Percentiles rank a stretch among this genome's conserved stretches.
phyloP scores from a whole-genome alignment of 108 stramenopile species.

The Mayamaea pseudoterrestris region DNA sequence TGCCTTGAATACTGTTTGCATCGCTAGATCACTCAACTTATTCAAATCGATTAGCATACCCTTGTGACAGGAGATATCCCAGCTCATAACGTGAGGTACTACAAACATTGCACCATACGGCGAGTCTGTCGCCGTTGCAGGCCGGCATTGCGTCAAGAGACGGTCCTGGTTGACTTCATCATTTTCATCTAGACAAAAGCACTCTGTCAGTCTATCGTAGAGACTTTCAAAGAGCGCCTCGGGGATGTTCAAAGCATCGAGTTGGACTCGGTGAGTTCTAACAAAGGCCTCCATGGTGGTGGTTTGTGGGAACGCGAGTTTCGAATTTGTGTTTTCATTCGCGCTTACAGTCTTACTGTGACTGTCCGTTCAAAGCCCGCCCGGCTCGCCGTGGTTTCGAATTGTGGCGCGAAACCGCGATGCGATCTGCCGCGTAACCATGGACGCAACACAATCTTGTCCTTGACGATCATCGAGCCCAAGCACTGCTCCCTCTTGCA shows the following conservation, averaged over 20 bases:
- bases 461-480: too few relatives aligned
- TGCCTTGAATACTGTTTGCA: background rate
- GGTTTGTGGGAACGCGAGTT: too few relatives aligned
- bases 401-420: too few relatives aligned
- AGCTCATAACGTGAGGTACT: constrained; percentile 4
- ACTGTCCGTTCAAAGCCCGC: too few relatives aligned
- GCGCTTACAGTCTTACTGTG: too few relatives aligned
- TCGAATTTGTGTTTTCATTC: too few relatives aligned
- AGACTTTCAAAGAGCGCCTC: background rate
- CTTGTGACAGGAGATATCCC: constrained; percentile 1
- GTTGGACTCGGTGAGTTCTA: constrained; percentile 1
- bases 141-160: too few relatives aligned
- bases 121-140: background rate
- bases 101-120: constrained; percentile 4
- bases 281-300: constrained; percentile 1
- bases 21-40: background rate
- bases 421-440: too few relatives aligned
- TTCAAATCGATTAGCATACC: constrained; percentile 1
- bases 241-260: constrained; percentile 6
- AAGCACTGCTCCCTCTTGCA: too few relatives aligned
- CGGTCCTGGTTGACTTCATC: background rate
- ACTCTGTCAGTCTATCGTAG: constrained; percentile 2
- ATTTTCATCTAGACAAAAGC: background rate
- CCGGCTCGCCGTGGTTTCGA: too few relatives aligned
- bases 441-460: too few relatives aligned